Conservation (phyloP, 1,139 yeast species). For the Hyphopichia pseudoburtonii region DNA sequence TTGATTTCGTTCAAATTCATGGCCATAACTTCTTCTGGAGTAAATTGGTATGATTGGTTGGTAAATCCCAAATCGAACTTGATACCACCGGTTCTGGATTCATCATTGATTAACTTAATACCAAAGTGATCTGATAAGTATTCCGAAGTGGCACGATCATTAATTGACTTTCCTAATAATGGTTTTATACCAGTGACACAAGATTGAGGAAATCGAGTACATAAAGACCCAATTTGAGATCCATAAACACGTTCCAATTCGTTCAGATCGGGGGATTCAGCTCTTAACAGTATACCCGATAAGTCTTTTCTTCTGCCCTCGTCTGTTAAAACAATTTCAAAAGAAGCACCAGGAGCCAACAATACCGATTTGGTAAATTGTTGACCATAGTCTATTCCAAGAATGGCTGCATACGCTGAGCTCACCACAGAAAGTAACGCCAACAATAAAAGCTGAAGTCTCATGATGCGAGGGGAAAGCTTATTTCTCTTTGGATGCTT, state of each 20-base stretch:
- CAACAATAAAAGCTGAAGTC: slow-evolving; percentile 6
- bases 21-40: slow-evolving; percentile 75
- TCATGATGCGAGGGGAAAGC: slow-evolving; percentile 7
- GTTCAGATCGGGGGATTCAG: slow-evolving; percentile 28
- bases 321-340: slow-evolving; percentile 83
- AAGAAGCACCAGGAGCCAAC: slow-evolving; percentile 87
- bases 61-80: slow-evolving; percentile 53
- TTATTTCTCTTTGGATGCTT: too few species aligned
- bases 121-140: slow-evolving; percentile 64
- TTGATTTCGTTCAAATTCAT: slow-evolving; percentile 75
- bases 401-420: slow-evolving; percentile 52
- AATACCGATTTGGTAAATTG: slow-evolving; percentile 85
- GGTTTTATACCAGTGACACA: slow-evolving; percentile 70
- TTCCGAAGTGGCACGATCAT: slow-evolving; percentile 42
- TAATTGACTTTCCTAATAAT: slow-evolving; percentile 64
- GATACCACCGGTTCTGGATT: slow-evolving; percentile 48
- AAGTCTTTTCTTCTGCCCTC: slow-evolving; percentile 91
- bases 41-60: slow-evolving; percentile 42
- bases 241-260: slow-evolving; percentile 79
- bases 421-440: slow-evolving; percentile 4
- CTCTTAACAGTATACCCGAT: slow-evolving; percentile 70
- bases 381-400: slow-evolving; percentile 90
- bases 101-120: slow-evolving; percentile 43
- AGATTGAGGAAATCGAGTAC: slow-evolving; percentile 71
- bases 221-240: slow-evolving; percentile 66